Base-by-base conservation (phyloP, 164 flowering plant genomes). In the Aristolochia californica region DNA sequence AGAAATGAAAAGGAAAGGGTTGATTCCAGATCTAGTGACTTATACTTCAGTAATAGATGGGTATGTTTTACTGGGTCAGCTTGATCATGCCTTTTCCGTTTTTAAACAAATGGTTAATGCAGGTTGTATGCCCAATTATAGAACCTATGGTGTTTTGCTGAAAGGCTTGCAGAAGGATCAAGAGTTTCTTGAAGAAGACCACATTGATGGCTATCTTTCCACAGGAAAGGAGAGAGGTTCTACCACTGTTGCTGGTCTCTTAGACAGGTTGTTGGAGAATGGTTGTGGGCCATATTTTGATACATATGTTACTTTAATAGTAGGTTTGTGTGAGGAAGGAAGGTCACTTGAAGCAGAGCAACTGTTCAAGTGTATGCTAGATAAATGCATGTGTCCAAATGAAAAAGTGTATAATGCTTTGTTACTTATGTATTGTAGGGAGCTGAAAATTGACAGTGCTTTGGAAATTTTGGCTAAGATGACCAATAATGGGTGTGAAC, bases 1-100 rank as follows among this genome's bases (percentile, higher is more conserved):
- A 53, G 93, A 84, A 68, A 81, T 85, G 80, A 69, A 69, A 62
- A 63, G 44, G 15, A 79, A 81, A 66, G 82, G 82, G 49, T 43
- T 82, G 68, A 40, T 62, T 61, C 84, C 83, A 70, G 96, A 88
- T 71, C 62, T 58, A 27, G 81, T 85, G 38, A 73, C 79, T 21
- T 88, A 66, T 72, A 83, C 86, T 58, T 72, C 88, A 13, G 55
- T 88, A 23, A 80, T 88, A 55, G 86, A 83, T 70, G 91, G 90
- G 64, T 80, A 78, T 69, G 78, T 82, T 53, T 62, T 61, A 63
- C 62, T 75, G 59, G 85, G 83, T 63, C 73, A 67, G 73, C 23
- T 85, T 55, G 78, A 83, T 64, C 73, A 69, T 64, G 88, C 91
- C 57, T 80, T 85, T 58, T 59, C 60, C 43, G 76, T 88, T 75